These are phyloP conservation scores for Emmonsiellopsis sp. DNA, from an alignment of 2,329 filamentous ascomycete species.

Conservation along the genomic window DNA sequence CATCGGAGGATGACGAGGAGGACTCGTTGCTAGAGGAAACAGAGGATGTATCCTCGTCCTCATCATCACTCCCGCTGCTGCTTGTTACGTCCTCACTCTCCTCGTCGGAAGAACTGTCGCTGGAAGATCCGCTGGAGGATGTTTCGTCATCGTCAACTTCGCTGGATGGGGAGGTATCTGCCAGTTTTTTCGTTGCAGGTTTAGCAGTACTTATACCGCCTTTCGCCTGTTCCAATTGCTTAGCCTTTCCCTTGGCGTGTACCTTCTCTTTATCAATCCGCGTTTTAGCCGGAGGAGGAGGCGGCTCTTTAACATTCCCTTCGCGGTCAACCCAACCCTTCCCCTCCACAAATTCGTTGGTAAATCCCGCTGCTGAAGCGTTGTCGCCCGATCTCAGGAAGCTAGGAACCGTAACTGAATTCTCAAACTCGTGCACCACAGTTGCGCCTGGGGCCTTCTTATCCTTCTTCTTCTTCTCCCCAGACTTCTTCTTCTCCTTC, in stretches of 20 bases:
- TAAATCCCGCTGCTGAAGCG: slow-evolving; percentile 38
- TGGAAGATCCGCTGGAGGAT: slow-evolving; percentile 18
- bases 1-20: slow-evolving; percentile 14
- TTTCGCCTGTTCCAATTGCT: slow-evolving; percentile 6
- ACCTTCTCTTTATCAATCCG: slow-evolving; percentile 22
- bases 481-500: slow-evolving; percentile 8
- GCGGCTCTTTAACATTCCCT: slow-evolving; percentile 56
- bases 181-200: slow-evolving; percentile 6
- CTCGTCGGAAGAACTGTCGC: slow-evolving; percentile 16
- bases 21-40: background rate
- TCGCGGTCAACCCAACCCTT: slow-evolving; percentile 80
- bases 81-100: slow-evolving; percentile 7
- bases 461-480: slow-evolving; percentile 48
- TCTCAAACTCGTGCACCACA: slow-evolving; percentile 80
- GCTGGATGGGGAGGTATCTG: slow-evolving; percentile 17
- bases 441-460: slow-evolving; percentile 54
- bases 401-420: slow-evolving; percentile 70
- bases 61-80: slow-evolving; percentile 24
- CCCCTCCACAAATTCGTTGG: slow-evolving; percentile 65
- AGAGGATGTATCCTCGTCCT: slow-evolving; percentile 4
- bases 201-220: slow-evolving; percentile 8
- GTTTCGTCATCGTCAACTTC: slow-evolving; percentile 21
- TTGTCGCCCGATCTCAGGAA: slow-evolving; percentile 58
- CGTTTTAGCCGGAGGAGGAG: slow-evolving; percentile 12
- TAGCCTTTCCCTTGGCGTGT: slow-evolving; percentile 16